These are phyloP conservation scores for Lipomyces chichibuensis DNA, from an alignment of 805 yeast genomes.

Conservation along the genomic window DNA sequence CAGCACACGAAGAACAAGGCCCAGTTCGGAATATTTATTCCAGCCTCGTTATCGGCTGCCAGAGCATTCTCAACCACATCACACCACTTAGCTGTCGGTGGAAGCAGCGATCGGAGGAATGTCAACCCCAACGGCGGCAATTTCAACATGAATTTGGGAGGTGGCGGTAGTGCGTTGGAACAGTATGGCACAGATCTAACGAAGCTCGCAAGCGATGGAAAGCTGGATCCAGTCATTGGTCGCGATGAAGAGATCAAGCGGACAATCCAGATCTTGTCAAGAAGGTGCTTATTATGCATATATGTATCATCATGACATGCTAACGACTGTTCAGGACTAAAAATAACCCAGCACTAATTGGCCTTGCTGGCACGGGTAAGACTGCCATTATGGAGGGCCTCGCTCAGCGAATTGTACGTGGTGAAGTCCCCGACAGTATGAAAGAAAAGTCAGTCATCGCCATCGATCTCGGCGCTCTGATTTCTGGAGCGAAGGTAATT, in stretches of 20 bases:
- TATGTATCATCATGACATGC: not conserved
- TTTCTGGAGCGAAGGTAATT: conserved; percentile 79
- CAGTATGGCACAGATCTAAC: conserved; percentile 86
- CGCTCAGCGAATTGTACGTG: conserved; percentile 88
- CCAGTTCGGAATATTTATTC: not conserved
- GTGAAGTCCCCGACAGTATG: conserved; percentile 94
- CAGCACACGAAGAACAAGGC: not conserved
- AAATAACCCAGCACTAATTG: conserved; percentile 92
- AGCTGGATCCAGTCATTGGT: conserved; percentile 95
- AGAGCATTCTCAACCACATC: conserved; percentile 17
- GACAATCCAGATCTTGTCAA: conserved; percentile 86
- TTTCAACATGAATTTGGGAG: conserved; percentile 51
- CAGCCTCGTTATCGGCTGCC: not conserved
- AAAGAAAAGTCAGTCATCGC: conserved; percentile 82
- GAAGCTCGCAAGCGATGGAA: conserved; percentile 82
- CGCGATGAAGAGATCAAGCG: conserved; percentile 93
- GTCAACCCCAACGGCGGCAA: conserved; percentile 24
- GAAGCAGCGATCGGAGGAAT: conserved; percentile 8
- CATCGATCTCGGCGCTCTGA: conserved; percentile 82
- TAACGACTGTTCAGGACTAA: conserved; percentile 54
- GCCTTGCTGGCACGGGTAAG: conserved; percentile 98
- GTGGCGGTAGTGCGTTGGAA: conserved; percentile 61
- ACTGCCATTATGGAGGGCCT: conserved; percentile 96
- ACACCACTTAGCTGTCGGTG: conserved; percentile 7
- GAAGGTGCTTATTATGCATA: conserved; percentile 51